Evolutionary conservation across 768 basidiomycete genomes (phyloP).

Genomic region (Tulasnella sp.): DNA sequence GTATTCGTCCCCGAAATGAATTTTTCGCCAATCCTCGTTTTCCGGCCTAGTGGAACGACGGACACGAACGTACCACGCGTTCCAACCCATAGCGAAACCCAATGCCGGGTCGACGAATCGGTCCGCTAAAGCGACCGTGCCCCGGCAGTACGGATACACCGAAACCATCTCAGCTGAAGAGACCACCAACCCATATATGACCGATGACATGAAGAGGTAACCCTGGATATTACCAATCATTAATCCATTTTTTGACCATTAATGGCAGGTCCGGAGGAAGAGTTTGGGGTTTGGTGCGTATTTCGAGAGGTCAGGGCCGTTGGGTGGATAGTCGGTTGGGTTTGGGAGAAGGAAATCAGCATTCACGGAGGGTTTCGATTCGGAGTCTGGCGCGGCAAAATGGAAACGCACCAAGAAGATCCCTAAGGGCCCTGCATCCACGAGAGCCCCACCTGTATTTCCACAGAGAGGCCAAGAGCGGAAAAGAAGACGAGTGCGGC

Average conservation of each 20-base stretch:
- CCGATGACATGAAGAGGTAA: neutral
- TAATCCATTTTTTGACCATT: neutral
- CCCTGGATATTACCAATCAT: neutral
- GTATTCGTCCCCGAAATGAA: neutral
- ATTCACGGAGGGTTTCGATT: too few relatives aligned
- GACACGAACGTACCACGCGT: constrained; percentile 15
- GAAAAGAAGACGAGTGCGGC: neutral
- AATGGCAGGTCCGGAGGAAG: too few relatives aligned
- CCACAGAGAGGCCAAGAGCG: neutral
- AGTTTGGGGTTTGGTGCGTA: neutral
- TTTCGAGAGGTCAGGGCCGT: too few relatives aligned
- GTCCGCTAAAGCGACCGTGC: constrained; percentile 12
- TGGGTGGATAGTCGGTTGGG: too few relatives aligned
- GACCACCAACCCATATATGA: constrained; percentile 11
- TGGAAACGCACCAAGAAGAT: constrained; percentile 1
- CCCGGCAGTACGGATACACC: constrained; percentile 14
- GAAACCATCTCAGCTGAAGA: constrained; percentile 18
- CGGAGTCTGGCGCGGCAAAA: neutral
- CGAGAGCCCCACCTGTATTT: neutral
- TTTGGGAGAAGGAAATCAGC: too few relatives aligned
- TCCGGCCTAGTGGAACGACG: neutral
- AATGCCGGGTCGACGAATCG: constrained; percentile 20
- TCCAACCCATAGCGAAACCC: constrained; percentile 24
- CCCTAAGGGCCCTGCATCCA: constrained; percentile 15
- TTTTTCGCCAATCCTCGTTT: neutral